phyloP scores from a whole-genome alignment of 805 yeast species.

The Zygoascus bituminiphila region DNA sequence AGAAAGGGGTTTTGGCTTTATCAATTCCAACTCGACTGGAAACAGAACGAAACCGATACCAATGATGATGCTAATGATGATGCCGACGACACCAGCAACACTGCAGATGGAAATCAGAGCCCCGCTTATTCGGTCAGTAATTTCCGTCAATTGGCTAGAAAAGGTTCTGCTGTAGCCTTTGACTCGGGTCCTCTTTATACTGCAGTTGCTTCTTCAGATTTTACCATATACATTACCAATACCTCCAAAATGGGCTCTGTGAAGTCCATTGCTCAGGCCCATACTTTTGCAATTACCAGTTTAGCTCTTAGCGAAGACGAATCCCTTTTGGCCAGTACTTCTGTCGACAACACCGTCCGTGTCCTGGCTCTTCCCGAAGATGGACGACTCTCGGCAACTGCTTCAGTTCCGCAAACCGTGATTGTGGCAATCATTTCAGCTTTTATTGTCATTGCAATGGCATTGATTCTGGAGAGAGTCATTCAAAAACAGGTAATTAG shows the following conservation, averaged over 20 bases:
- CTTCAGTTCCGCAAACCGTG: neutral
- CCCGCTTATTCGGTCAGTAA: neutral
- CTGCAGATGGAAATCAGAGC: neutral
- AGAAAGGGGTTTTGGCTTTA: slow-evolving; percentile 34
- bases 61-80: neutral
- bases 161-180: slow-evolving; percentile 25
- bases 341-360: slow-evolving; percentile 68
- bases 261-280: slow-evolving; percentile 37
- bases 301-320: slow-evolving; percentile 65
- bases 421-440: slow-evolving; percentile 1
- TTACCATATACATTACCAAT: slow-evolving; percentile 36
- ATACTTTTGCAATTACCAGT: slow-evolving; percentile 69
- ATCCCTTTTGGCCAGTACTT: slow-evolving; percentile 55
- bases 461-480: slow-evolving; percentile 1
- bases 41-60: slow-evolving; percentile 6
- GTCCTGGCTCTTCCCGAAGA: slow-evolving; percentile 49
- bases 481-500: slow-evolving; percentile 2
- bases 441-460: neutral
- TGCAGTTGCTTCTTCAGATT: slow-evolving; percentile 58
- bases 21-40: slow-evolving; percentile 21
- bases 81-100: neutral
- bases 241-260: neutral
- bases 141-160: neutral
- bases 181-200: slow-evolving; percentile 42
- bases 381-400: slow-evolving; percentile 5